A percentile compares a stretch with the other conserved stretches of the same genome.
Conservation (phyloP, 306 rosid species). For the Cajanus cajan region DNA sequence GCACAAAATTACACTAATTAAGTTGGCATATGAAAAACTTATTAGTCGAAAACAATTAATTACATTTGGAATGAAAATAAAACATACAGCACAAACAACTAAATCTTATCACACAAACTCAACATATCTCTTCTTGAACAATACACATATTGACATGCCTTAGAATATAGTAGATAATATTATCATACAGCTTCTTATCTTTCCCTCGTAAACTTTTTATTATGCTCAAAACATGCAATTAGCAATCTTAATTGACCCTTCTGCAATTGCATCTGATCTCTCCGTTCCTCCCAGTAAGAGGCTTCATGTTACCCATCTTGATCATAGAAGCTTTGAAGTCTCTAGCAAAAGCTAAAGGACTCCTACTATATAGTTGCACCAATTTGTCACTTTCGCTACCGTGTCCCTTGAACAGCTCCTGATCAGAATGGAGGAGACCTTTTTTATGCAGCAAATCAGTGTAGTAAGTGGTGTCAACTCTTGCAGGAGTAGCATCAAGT, state of each 20-base stretch:
- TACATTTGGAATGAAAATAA: not conserved
- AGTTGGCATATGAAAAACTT: too few species aligned
- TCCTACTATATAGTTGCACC: slow-evolving; percentile 28
- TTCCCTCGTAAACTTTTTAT: not conserved
- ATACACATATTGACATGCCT: not conserved
- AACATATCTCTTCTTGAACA: not conserved
- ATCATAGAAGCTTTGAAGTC: slow-evolving; percentile 44
- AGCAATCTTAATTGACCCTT: slow-evolving; percentile 23
- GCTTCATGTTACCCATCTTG: slow-evolving; percentile 50
- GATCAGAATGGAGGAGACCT: slow-evolving; percentile 55
- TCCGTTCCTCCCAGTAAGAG: slow-evolving; percentile 32
- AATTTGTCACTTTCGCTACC: slow-evolving; percentile 38
- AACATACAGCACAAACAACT: not conserved
- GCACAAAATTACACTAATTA: too few species aligned
- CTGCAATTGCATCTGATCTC: slow-evolving; percentile 48
- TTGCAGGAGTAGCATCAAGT: slow-evolving; percentile 30
- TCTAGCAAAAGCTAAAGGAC: slow-evolving; percentile 30
- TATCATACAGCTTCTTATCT: not conserved
- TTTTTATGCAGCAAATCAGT: slow-evolving; percentile 22
- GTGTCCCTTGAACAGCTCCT: slow-evolving; percentile 38
- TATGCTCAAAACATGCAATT: not conserved
- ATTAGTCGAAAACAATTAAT: not conserved
- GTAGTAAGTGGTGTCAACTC: slow-evolving; percentile 36
- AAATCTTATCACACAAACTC: not conserved
- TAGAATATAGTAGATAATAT: not conserved